Percentiles rank a stretch among this genome's conserved stretches.
These are phyloP conservation scores for Aurifilum marmelostoma DNA, from an alignment of 2,329 filamentous ascomycete species.

Conservation along the genomic window DNA sequence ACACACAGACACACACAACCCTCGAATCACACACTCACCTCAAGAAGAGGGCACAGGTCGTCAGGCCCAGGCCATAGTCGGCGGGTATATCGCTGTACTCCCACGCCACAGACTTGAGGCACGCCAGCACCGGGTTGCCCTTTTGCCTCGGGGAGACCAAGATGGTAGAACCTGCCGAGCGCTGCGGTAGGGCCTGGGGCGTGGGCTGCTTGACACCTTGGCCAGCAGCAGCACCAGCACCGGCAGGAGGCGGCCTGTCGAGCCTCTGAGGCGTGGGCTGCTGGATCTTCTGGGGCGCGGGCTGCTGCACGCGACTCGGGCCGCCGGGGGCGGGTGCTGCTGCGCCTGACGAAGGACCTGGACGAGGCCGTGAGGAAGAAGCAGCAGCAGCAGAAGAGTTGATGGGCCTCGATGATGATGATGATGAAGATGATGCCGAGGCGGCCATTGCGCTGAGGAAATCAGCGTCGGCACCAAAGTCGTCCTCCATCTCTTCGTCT, in stretches of 20 bases:
- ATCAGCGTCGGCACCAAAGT: conserved; percentile 61
- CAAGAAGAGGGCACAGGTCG: conserved; percentile 89
- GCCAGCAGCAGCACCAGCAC: conserved; percentile 35
- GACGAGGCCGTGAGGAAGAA: no score
- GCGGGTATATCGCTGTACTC: conserved; percentile 97
- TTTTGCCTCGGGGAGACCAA: conserved; percentile 91
- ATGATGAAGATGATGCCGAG: conserved; percentile 45
- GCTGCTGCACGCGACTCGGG: conserved; percentile 41
- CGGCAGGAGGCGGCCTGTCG: conserved; percentile 52
- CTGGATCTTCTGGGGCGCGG: conserved; percentile 47
- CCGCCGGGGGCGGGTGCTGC: conserved; percentile 30
- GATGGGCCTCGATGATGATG: conserved; percentile 33
- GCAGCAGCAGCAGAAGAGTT: conserved; percentile 52
- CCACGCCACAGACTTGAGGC: conserved; percentile 83
- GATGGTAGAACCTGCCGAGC: conserved; percentile 72
- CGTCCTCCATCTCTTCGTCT: conserved; percentile 56
- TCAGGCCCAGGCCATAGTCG: conserved; percentile 85
- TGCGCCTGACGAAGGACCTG: no score
- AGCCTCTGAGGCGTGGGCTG: conserved; percentile 60
- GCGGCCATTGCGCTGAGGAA: conserved; percentile 60
- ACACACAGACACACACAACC: no score
- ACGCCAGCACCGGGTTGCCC: conserved; percentile 88
- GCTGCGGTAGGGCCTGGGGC: conserved; percentile 77
- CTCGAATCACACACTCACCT: conserved; percentile 45
- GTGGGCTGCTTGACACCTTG: conserved; percentile 80